A percentile compares a stretch with the other conserved stretches of the same genome.
Conservation (phyloP, 768 basidiomycete genomes). For the Kwoniella dendrophila region DNA sequence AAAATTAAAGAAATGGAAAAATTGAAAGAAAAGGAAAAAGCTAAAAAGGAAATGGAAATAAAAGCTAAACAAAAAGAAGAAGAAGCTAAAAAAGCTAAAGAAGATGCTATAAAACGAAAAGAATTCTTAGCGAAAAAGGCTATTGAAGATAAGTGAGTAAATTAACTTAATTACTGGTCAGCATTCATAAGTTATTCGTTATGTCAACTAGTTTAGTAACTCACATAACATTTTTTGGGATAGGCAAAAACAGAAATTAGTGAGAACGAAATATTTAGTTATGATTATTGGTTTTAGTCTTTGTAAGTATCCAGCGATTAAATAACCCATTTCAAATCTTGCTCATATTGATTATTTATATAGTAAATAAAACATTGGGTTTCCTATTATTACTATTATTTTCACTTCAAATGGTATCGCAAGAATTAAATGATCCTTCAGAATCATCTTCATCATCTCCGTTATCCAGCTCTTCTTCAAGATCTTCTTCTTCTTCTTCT, state of each 20-base stretch:
- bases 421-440: constrained; percentile 40
- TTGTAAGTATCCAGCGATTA: constrained; percentile 27
- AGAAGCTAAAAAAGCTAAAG: constrained; percentile 22
- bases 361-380: constrained; percentile 42
- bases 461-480: constrained; percentile 2
- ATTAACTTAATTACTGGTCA: not conserved
- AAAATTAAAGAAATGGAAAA: constrained; percentile 25
- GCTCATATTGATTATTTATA: not conserved
- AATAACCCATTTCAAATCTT: not conserved
- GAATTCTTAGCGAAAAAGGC: constrained; percentile 11
- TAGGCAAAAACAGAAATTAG: constrained; percentile 45
- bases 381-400: constrained; percentile 46
- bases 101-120: constrained; percentile 27
- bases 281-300: constrained; percentile 52
- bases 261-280: constrained; percentile 46
- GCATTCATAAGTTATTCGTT: no score
- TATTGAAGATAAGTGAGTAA: constrained; percentile 33
- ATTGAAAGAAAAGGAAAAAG: constrained; percentile 27
- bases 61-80: constrained; percentile 28
- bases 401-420: constrained; percentile 43
- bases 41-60: constrained; percentile 20
- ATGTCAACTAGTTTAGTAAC: no score
- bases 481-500: constrained; percentile 14
- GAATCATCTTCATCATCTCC: not conserved
- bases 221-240: not conserved